Base-by-base conservation (phyloP, 1,284 basidiomycete species). In the Crucibulum parvulum region DNA sequence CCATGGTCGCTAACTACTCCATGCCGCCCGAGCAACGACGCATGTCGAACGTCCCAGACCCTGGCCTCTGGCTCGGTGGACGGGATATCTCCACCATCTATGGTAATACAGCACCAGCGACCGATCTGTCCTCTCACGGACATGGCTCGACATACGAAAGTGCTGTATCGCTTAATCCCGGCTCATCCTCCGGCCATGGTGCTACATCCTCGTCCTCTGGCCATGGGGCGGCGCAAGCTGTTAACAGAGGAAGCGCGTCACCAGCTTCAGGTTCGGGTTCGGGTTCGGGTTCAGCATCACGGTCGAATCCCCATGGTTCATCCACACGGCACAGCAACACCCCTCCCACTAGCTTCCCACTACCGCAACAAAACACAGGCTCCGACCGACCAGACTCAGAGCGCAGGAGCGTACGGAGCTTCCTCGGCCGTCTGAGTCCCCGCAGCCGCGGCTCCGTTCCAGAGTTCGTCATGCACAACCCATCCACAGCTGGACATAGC, bases 31-130 rank as follows among this genome's bases (percentile, higher is more conserved):
- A 31, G 15, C 10, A 15, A 15, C 9, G 53, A 35, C 34, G 34
- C 8, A 11, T 1, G 11, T 54, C 53, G 8, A 24, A 16, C 10
- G n/a, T 38, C 34, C 35, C 53, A 41, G 53, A 41, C 8, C 53
- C 53, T 8, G 53, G 37, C 16, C 15, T 54, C 8, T 54, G 53
- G 53, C 53, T 54, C 3, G 53, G 53, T 13, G 53, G 53, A 38
- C 36, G 38, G 24, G 53, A 54, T 38, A 35, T 54, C 34, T n/a
- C 52, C 7, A 18, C 13, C 11, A 34, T 34, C 31, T 54, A 13
- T 37, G 51, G 51, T 8, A 11, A n/a, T 18, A 7, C 18, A 31
- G 34, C 9, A 41, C n/a, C 39, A 9, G 39, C n/a, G 9, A 9
- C 39, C n/a, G n/a, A 41, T n/a, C 39, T 41, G 39, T 41, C 39